Evolutionary conservation across 306 rosid genomes (phyloP).

Genomic region (Ceratonia siliqua): DNA sequence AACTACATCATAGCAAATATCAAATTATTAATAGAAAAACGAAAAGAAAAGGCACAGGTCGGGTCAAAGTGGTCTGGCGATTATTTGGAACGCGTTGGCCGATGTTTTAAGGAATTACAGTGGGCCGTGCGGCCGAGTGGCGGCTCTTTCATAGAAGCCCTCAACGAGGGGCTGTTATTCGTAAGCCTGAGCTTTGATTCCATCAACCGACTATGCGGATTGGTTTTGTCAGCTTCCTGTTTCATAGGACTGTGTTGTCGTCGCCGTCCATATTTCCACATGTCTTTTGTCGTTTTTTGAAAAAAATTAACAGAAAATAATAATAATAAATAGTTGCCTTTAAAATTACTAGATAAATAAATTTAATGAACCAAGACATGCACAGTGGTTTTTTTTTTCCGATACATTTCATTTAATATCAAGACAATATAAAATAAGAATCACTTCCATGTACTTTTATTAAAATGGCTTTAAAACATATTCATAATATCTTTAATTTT

Average conservation of each 20-base stretch:
- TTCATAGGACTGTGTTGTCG: not conserved
- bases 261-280: not conserved
- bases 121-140: not conserved
- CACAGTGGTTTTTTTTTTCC: too few relatives aligned
- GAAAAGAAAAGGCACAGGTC: not conserved
- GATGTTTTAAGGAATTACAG: not conserved
- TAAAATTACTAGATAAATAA: too few relatives aligned
- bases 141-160: not conserved
- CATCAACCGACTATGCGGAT: too few relatives aligned
- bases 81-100: slow-evolving; percentile 22
- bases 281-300: not conserved
- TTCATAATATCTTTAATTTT: too few relatives aligned
- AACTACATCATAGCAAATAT: not conserved
- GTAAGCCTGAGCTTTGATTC: not conserved
- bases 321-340: too few relatives aligned
- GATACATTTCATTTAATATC: too few relatives aligned
- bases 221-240: not conserved
- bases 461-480: too few relatives aligned
- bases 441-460: too few relatives aligned
- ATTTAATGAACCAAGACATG: too few relatives aligned
- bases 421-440: too few relatives aligned
- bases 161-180: not conserved
- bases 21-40: not conserved
- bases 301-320: too few relatives aligned
- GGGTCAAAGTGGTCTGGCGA: not conserved